Percentiles rank a stretch among this genome's conserved stretches.
These are phyloP conservation scores for Penicillium sclerotiorum DNA, from an alignment of 2,329 filamentous ascomycete genomes.

Conservation along the genomic window DNA sequence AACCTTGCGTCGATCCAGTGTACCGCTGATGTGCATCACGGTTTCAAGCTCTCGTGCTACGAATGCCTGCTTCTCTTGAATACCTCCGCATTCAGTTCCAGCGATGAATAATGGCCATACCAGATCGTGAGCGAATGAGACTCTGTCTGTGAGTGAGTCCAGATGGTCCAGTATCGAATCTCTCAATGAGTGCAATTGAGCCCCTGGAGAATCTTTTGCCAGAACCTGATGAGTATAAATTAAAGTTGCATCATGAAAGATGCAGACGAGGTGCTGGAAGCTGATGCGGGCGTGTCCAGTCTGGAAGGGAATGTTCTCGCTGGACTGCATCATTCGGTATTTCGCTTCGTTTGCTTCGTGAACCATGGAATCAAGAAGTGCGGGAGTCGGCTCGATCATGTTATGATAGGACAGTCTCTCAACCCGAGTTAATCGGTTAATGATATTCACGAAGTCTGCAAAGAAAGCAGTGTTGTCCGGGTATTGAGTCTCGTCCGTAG, in stretches of 20 bases:
- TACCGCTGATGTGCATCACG: constrained; percentile 15
- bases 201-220: constrained; percentile 4
- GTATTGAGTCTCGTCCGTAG: constrained; percentile 13
- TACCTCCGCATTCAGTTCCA: constrained; percentile 15
- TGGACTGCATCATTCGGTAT: constrained; percentile 15
- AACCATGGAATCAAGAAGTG: constrained; percentile 3
- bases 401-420: constrained; percentile 21
- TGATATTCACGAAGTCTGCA: constrained; percentile 26
- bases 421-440: constrained; percentile 25
- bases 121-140: constrained; percentile 14
- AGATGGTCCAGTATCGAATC: constrained; percentile 9
- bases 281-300: constrained; percentile 13
- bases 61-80: constrained; percentile 7
- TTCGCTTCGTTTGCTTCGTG: constrained; percentile 14
- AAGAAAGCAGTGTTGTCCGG: constrained; percentile 23
- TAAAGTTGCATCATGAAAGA: constrained; percentile 31
- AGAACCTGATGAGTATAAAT: constrained; percentile 29
- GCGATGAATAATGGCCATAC: constrained; percentile 24
- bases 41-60: constrained; percentile 11
- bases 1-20: constrained; percentile 15
- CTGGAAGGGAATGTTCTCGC: constrained; percentile 20
- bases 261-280: constrained; percentile 25
- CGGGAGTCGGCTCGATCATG: not conserved
- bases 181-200: constrained; percentile 2
- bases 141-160: constrained; percentile 3